A percentile compares a stretch with the other conserved stretches of the same genome.
Evolutionary conservation across 2,329 filamentous ascomycete genomes (phyloP).

Genomic region (Massarina eburnea): DNA sequence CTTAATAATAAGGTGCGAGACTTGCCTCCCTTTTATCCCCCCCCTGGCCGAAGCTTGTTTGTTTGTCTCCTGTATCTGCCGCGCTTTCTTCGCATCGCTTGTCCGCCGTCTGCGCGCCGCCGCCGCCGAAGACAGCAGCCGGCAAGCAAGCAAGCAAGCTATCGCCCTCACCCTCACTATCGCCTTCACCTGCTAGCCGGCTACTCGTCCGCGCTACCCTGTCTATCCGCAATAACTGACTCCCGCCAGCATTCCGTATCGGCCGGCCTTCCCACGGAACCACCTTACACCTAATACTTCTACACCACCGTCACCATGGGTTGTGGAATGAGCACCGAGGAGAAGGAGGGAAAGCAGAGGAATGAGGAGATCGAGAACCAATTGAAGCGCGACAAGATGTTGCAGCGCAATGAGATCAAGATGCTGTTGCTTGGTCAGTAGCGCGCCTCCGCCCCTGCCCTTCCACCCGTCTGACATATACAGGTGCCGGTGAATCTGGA

Average conservation of each 20-base stretch:
- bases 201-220: too few species aligned
- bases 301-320: conserved; percentile 71
- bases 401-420: conserved; percentile 99
- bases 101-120: too few species aligned
- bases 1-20: too few species aligned
- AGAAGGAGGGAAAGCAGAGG: conserved; percentile 99
- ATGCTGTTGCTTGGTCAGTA: conserved; percentile 94
- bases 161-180: too few species aligned
- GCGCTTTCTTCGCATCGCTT: too few species aligned
- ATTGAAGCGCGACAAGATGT: conserved; percentile 97
- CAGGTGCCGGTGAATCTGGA: conserved; percentile 96
- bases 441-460: conserved; percentile 12
- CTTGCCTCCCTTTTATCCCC: too few species aligned
- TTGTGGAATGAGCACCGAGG: conserved; percentile 99
- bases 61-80: too few species aligned
- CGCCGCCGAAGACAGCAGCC: too few species aligned
- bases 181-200: too few species aligned
- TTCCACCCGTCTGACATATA: conserved; percentile 31
- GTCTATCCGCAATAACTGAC: background rate
- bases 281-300: conserved; percentile 30
- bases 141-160: too few species aligned
- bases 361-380: conserved; percentile 99
- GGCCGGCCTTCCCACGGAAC: conserved; percentile 37
- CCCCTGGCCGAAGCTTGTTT: too few species aligned
- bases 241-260: conserved; percentile 30